Evolutionary conservation across 2,329 filamentous ascomycete species (phyloP), one percentile per base, ranked within the genome.

Genomic region (Penicillium sp.): DNA sequence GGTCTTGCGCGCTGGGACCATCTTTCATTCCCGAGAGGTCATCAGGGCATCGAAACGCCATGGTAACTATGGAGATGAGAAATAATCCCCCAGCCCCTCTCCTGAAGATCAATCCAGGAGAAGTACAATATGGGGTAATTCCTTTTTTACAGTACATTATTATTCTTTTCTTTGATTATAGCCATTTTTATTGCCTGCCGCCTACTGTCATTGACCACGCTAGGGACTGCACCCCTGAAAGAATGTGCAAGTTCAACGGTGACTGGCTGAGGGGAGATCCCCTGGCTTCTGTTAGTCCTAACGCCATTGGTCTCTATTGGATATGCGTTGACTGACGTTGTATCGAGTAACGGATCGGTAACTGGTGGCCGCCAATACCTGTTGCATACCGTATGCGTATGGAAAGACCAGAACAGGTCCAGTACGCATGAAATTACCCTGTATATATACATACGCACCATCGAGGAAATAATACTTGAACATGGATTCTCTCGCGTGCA

Each of bases 21-120:
- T n/a, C n/a, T n/a, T n/a, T n/a, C n/a, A n/a, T n/a, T n/a, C n/a
- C n/a, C n/a, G n/a, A n/a, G n/a, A n/a, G n/a, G n/a, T n/a, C n/a
- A n/a, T n/a, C n/a, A 3, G 21, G 13, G 8, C 16, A 17, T 9
- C n/a, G 21, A 27, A 13, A 9, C 14, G 6, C 25, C 20, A 18
- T 33, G 16, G 3, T 41, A 38, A 26, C 33, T 14, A 20, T 41
- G 45, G 45, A 47, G 51, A 51, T n/a, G n/a, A 43, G 39, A 41
- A 26, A 32, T 15, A 39, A 41, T 18, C 49, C 41, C 44, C 49
- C n/a, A n/a, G n/a, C n/a, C 48, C 50, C 40, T 56, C 55, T 56
- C 53, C 54, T 57, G 54, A 57, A 57, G 53, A 58, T 58, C 54
- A 17, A 36, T 17, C 16, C 13, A 21, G 7, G 16, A 13, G 16